Evolutionary conservation across 805 yeast genomes (phyloP).

Genomic region (Ogataea polymorpha): DNA sequence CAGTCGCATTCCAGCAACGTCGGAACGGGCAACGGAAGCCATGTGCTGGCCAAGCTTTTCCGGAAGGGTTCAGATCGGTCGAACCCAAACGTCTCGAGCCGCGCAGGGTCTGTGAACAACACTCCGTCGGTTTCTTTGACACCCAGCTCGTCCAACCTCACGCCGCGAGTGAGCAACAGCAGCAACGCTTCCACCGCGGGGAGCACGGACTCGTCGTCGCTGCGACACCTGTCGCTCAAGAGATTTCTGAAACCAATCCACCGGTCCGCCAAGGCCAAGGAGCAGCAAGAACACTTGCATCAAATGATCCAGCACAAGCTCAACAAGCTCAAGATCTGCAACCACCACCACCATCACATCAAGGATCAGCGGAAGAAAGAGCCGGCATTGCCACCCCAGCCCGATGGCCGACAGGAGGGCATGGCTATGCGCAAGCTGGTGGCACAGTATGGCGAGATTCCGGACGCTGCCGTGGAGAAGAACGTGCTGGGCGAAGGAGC

Average conservation of each 20-base stretch:
- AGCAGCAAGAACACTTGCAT: slow-evolving; percentile 22
- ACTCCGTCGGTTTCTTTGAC: slow-evolving; percentile 11
- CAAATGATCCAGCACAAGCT: slow-evolving; percentile 18
- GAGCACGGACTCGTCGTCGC: slow-evolving; percentile 16
- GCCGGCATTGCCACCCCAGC: background rate
- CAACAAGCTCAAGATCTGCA: slow-evolving; percentile 17
- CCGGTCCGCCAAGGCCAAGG: slow-evolving; percentile 10
- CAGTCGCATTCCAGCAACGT: slow-evolving; percentile 12
- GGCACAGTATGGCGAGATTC: slow-evolving; percentile 63
- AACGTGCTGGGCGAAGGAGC: slow-evolving; percentile 80
- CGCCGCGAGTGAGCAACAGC: slow-evolving; percentile 16
- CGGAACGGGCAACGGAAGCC: slow-evolving; percentile 9
- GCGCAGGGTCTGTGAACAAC: slow-evolving; percentile 6
- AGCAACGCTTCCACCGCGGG: slow-evolving; percentile 17
- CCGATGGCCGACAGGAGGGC: slow-evolving; percentile 7
- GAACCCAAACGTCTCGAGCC: background rate
- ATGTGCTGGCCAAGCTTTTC: slow-evolving; percentile 17
- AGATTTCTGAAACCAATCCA: slow-evolving; percentile 41
- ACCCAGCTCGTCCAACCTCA: slow-evolving; percentile 16
- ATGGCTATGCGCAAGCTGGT: slow-evolving; percentile 36
- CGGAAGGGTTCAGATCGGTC: slow-evolving; percentile 15
- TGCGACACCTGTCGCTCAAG: slow-evolving; percentile 33
- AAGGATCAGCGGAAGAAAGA: background rate
- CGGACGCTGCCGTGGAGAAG: slow-evolving; percentile 49
- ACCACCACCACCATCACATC: slow-evolving; percentile 4